Evolutionary conservation across 768 basidiomycete species (phyloP).

Genomic region (Albatrellus ellisii): DNA sequence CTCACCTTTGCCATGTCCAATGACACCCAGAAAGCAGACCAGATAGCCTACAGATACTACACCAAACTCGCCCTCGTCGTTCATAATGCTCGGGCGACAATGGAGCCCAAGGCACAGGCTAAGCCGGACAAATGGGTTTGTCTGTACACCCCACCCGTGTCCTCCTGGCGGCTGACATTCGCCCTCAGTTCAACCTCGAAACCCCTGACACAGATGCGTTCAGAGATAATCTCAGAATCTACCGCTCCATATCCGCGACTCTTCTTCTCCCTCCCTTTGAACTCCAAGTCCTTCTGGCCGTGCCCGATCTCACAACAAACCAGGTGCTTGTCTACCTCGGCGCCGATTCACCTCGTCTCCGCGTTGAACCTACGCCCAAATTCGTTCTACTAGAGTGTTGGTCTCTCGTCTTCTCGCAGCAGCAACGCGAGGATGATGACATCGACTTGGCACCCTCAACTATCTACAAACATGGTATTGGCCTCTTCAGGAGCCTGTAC

Average conservation of each 20-base stretch:
- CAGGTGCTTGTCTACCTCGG: conserved; percentile 60
- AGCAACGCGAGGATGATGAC: conserved; percentile 3
- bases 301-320: conserved; percentile 58
- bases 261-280: conserved; percentile 34
- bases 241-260: conserved; percentile 39
- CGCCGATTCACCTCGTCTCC: conserved; percentile 35
- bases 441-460: conserved; percentile 53
- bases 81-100: conserved; percentile 57
- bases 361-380: conserved; percentile 55
- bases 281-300: conserved; percentile 54
- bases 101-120: conserved; percentile 26
- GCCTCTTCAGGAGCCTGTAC: conserved; percentile 67
- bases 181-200: conserved; percentile 64
- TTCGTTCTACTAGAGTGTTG: conserved; percentile 66
- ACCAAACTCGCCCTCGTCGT: conserved; percentile 71
- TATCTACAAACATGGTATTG: conserved; percentile 78
- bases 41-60: conserved; percentile 76
- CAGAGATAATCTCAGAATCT: conserved; percentile 47
- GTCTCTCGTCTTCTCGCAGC: conserved; percentile 33
- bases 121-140: conserved; percentile 79
- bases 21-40: conserved; percentile 61
- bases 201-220: conserved; percentile 62
- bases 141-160: conserved; percentile 5
- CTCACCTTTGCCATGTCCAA: conserved; percentile 41
- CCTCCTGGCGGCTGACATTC: background rate